Percentiles rank a stretch among this genome's conserved stretches.
Conservation (phyloP, 345 rosid species). For the Melaleuca alternifolia region DNA sequence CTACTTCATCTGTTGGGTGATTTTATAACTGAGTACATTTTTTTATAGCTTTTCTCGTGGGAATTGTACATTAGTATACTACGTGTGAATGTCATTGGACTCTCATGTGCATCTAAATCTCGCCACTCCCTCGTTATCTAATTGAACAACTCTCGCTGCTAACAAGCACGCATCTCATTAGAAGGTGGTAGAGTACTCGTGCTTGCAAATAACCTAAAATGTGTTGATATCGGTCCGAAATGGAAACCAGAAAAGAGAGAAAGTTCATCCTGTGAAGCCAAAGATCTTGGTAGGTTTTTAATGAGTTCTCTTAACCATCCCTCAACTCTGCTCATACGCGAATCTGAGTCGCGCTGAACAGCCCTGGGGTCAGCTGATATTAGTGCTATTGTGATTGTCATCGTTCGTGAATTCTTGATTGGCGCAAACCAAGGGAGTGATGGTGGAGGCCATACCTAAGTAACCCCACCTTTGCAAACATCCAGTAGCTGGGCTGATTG, state of each 20-base stretch:
- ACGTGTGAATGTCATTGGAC: background rate
- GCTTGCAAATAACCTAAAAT: background rate
- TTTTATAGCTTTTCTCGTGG: background rate
- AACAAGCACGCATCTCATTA: background rate
- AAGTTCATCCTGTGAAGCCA: background rate
- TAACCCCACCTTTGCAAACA: background rate
- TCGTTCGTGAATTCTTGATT: background rate
- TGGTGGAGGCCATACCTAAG: background rate
- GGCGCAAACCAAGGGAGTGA: background rate
- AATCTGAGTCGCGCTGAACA: background rate
- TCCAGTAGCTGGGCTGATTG: background rate
- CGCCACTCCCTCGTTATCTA: background rate
- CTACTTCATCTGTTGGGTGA: background rate
- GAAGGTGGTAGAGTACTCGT: background rate
- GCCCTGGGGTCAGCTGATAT: no score
- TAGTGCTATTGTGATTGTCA: background rate
- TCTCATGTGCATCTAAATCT: background rate
- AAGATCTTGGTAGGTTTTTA: background rate
- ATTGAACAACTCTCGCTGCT: background rate
- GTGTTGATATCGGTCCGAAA: background rate
- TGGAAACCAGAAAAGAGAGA: background rate
- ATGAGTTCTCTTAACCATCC: background rate
- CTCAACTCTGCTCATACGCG: background rate
- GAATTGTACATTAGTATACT: background rate
- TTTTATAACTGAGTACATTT: fast-evolving